phyloP scores from a whole-genome alignment of 108 stramenopile species.

The Skeletonema tropicum region DNA sequence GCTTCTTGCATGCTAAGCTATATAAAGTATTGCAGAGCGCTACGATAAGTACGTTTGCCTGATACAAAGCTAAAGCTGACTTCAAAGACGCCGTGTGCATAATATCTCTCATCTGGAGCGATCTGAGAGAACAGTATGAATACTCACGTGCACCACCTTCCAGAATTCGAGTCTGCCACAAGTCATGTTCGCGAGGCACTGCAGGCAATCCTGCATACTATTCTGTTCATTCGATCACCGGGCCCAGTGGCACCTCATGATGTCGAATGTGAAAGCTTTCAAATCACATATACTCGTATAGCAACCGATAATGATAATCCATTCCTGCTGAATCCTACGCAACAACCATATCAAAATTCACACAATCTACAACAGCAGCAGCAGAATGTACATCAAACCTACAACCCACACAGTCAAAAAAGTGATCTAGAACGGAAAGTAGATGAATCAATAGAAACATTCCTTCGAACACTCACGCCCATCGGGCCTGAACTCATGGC shows the following conservation, averaged over 20 bases:
- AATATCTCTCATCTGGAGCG: too few species aligned
- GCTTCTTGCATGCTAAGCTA: too few species aligned
- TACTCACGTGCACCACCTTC: conserved; percentile 82
- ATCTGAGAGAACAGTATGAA: too few species aligned
- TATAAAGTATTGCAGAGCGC: too few species aligned
- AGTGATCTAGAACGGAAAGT: conserved; percentile 78
- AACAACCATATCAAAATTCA: conserved; percentile 11
- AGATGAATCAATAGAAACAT: conserved; percentile 79
- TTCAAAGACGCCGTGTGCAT: too few species aligned
- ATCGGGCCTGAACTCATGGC: conserved; percentile 85
- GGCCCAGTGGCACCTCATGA: conserved; percentile 80
- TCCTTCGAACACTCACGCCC: conserved; percentile 70
- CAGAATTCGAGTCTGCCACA: conserved; percentile 85
- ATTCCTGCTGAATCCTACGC: neutral
- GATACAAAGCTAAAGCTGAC: too few species aligned
- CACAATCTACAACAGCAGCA: conserved; percentile 24
- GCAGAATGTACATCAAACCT: conserved; percentile 19
- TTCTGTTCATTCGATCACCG: conserved; percentile 86
- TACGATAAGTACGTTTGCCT: too few species aligned
- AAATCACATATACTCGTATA: conserved; percentile 80
- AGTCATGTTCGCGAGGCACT: conserved; percentile 83
- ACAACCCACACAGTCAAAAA: conserved; percentile 33
- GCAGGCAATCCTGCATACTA: conserved; percentile 84
- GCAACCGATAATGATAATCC: conserved; percentile 44
- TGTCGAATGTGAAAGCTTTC: conserved; percentile 84